Evolutionary conservation across 2,329 filamentous ascomycete species (phyloP).

Genomic region (Fusarium sp.): DNA sequence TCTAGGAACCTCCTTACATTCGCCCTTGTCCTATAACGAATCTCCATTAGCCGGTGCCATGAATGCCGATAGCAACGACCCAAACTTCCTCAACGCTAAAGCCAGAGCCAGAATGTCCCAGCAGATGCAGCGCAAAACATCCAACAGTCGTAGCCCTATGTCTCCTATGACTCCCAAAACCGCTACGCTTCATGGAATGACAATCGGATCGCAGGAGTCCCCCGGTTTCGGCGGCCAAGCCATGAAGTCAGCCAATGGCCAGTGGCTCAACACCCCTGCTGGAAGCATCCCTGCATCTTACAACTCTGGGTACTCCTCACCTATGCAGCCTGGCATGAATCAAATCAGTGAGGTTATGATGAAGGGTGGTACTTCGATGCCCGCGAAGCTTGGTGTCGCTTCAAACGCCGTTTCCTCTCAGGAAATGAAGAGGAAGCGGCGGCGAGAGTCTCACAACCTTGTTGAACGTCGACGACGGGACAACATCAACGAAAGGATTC

Average conservation of each 20-base stretch:
- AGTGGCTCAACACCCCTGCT: slow-evolving; percentile 89
- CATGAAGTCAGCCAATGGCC: slow-evolving; percentile 87
- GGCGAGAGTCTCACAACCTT: slow-evolving; percentile 94
- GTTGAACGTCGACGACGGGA: slow-evolving; percentile 95
- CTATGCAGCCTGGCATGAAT: slow-evolving; percentile 74
- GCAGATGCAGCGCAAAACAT: slow-evolving; percentile 77
- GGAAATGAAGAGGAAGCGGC: slow-evolving; percentile 91
- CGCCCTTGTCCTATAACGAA: slow-evolving; percentile 55
- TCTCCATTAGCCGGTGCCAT: slow-evolving; percentile 60
- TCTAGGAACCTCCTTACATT: slow-evolving; percentile 63
- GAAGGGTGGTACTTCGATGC: slow-evolving; percentile 88
- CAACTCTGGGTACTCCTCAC: slow-evolving; percentile 90
- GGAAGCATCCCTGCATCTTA: slow-evolving; percentile 84
- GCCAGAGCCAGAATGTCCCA: slow-evolving; percentile 69
- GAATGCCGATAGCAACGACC: slow-evolving; percentile 62
- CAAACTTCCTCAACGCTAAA: slow-evolving; percentile 72
- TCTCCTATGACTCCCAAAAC: slow-evolving; percentile 86
- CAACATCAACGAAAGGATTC: slow-evolving; percentile 99
- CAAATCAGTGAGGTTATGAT: slow-evolving; percentile 92
- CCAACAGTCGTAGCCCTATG: slow-evolving; percentile 72
- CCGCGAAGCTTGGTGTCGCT: slow-evolving; percentile 79
- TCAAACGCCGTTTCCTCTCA: slow-evolving; percentile 76
- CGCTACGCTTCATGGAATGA: slow-evolving; percentile 77
- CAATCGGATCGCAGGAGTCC: slow-evolving; percentile 75
- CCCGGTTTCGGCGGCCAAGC: slow-evolving; percentile 80